phyloP scores from a whole-genome alignment of 805 yeast species.

The Candida dendrica region DNA sequence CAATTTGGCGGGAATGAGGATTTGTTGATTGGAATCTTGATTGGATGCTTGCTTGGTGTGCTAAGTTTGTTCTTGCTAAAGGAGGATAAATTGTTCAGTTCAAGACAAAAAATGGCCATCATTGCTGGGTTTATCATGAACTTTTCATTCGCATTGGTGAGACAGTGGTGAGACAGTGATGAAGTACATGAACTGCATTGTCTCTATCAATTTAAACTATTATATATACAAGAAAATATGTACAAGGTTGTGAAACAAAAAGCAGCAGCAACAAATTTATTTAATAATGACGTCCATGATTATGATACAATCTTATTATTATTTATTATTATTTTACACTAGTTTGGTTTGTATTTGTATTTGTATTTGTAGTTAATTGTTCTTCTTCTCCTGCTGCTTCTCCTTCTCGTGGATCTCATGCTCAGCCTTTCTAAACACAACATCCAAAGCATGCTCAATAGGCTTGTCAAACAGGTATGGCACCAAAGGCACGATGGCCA shows the following conservation, averaged over 20 bases:
- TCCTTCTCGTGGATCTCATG: constrained; percentile 13
- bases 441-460: constrained; percentile 63
- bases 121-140: constrained; percentile 67
- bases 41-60: constrained; percentile 75
- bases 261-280: too few species aligned
- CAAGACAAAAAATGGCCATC: constrained; percentile 60
- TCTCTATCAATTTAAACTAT: neutral
- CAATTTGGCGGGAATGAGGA: constrained; percentile 52
- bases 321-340: too few species aligned
- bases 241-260: too few species aligned
- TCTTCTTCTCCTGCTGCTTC: constrained; percentile 1
- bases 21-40: constrained; percentile 57
- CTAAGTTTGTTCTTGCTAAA: constrained; percentile 57
- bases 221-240: neutral
- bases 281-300: too few species aligned
- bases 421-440: constrained; percentile 47
- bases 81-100: constrained; percentile 54
- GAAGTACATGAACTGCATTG: too few species aligned
- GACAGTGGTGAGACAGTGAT: constrained; percentile 21
- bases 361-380: too few species aligned
- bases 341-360: too few species aligned
- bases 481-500: constrained; percentile 67
- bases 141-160: constrained; percentile 54
- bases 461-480: constrained; percentile 82
- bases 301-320: neutral